phyloP scores from a whole-genome alignment of 23 red algal genomes.

The Gracilaria gracilis region DNA sequence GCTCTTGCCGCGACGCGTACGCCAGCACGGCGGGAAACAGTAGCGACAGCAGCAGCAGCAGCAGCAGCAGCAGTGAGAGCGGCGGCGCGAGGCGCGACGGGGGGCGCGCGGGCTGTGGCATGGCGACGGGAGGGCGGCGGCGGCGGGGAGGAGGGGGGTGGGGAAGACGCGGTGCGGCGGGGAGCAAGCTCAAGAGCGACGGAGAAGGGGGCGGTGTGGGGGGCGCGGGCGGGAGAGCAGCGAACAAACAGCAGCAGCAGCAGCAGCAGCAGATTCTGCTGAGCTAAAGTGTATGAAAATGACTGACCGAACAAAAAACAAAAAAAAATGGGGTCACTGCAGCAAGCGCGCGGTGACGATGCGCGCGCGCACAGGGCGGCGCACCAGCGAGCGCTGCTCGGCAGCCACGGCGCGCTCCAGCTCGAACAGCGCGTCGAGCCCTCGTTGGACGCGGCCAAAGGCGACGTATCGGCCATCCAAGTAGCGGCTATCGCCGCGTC shows the following conservation, averaged over 20 bases:
- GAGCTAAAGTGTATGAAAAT: no score
- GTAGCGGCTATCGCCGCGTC: conserved; percentile 72
- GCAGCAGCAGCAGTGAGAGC: not conserved
- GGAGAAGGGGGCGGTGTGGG: not conserved
- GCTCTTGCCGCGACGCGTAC: conserved; percentile 24
- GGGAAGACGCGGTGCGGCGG: no score
- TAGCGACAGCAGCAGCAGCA: not conserved
- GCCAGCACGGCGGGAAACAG: not conserved
- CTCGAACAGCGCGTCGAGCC: conserved; percentile 69
- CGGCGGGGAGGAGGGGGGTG: no score
- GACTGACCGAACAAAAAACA: no score
- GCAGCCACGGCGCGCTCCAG: conserved; percentile 59
- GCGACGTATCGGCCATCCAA: conserved; percentile 88
- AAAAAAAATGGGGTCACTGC: no score
- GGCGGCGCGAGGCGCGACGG: not conserved
- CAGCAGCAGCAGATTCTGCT: no score
- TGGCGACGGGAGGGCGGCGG: not conserved
- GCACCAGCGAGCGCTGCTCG: not conserved
- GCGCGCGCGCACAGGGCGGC: not conserved
- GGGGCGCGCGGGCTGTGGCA: not conserved
- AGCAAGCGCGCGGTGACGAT: not conserved
- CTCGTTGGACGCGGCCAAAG: conserved; percentile 84
- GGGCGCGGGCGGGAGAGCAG: not conserved
- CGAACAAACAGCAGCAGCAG: no score
- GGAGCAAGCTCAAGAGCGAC: not conserved